phyloP scores from a whole-genome alignment of 768 basidiomycete genomes.

The Boletus coccyginus region DNA sequence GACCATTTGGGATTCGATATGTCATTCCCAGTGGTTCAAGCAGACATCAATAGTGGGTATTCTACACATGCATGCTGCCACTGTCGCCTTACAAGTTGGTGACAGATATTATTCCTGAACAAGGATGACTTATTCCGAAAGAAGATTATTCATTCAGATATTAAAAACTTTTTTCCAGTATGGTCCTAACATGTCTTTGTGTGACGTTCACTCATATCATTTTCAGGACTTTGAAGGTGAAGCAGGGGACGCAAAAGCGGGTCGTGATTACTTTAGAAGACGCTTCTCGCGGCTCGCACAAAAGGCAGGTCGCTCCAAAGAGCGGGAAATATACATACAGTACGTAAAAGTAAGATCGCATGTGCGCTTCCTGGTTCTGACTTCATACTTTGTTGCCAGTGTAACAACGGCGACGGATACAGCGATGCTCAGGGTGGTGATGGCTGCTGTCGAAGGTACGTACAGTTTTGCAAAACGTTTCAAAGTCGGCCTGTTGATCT shows the following conservation, averaged over 20 bases:
- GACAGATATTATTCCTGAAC: slow-evolving; percentile 89
- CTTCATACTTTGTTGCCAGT: slow-evolving; percentile 36
- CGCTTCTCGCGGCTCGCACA: slow-evolving; percentile 80
- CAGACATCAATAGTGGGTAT: slow-evolving; percentile 81
- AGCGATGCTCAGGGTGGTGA: slow-evolving; percentile 82
- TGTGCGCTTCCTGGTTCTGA: slow-evolving; percentile 8
- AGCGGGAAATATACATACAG: slow-evolving; percentile 94
- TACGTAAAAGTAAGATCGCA: slow-evolving; percentile 47
- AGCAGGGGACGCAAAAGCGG: slow-evolving; percentile 65
- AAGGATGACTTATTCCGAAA: slow-evolving; percentile 91
- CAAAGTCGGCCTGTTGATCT: slow-evolving; percentile 12
- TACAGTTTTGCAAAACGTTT: slow-evolving; percentile 7
- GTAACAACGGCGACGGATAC: slow-evolving; percentile 92
- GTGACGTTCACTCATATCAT: neutral
- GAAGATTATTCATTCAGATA: slow-evolving; percentile 79
- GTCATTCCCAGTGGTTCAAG: slow-evolving; percentile 97
- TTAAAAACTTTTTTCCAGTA: slow-evolving; percentile 88
- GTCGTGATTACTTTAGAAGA: slow-evolving; percentile 87
- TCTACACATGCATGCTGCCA: neutral
- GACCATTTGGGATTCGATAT: slow-evolving; percentile 99
- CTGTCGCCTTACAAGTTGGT: neutral
- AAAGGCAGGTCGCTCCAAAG: slow-evolving; percentile 80
- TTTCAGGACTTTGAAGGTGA: slow-evolving; percentile 82
- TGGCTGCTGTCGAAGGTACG: slow-evolving; percentile 94
- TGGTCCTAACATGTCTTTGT: slow-evolving; percentile 15